Percentiles rank a stretch among this genome's conserved stretches.
phyloP scores from a whole-genome alignment of 2,329 filamentous ascomycete genomes.

The Penicillium sp. region DNA sequence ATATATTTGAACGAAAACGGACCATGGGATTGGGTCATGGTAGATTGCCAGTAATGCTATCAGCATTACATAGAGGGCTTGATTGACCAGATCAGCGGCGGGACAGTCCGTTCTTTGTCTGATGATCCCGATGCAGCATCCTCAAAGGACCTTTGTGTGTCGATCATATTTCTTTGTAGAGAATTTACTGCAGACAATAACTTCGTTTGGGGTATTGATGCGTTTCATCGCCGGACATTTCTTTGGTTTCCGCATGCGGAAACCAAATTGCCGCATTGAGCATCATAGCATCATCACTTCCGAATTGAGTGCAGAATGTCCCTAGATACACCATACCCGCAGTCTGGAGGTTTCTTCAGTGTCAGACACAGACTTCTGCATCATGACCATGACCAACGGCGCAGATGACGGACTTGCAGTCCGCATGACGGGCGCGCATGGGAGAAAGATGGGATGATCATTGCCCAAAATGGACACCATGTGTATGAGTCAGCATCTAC shows the following conservation, averaged over 20 bases:
- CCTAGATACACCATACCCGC: neutral
- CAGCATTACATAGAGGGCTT: slow-evolving; percentile 27
- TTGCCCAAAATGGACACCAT: slow-evolving; percentile 1
- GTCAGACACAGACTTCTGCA: neutral
- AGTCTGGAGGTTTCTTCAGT: slow-evolving; percentile 2
- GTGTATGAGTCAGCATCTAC: no score
- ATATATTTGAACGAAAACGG: slow-evolving; percentile 26
- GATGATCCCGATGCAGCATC: slow-evolving; percentile 19
- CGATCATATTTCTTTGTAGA: neutral
- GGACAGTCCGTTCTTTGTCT: slow-evolving; percentile 14
- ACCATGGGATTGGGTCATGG: slow-evolving; percentile 31
- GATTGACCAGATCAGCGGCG: slow-evolving; percentile 9
- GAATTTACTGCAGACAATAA: slow-evolving; percentile 4
- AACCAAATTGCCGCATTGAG: slow-evolving; percentile 22
- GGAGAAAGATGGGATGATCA: neutral
- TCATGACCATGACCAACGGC: neutral
- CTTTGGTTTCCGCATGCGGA: slow-evolving; percentile 26
- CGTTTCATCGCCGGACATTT: slow-evolving; percentile 13
- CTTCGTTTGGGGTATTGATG: slow-evolving; percentile 8
- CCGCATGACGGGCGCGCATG: no score
- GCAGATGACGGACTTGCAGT: no score
- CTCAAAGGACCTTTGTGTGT: neutral
- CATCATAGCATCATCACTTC: slow-evolving; percentile 21
- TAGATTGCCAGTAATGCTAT: slow-evolving; percentile 23
- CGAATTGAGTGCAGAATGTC: slow-evolving; percentile 9